Evolutionary conservation across 2,329 filamentous ascomycete species (phyloP), one percentile per base, ranked within the genome.

Genomic region (Lachnellula arida): DNA sequence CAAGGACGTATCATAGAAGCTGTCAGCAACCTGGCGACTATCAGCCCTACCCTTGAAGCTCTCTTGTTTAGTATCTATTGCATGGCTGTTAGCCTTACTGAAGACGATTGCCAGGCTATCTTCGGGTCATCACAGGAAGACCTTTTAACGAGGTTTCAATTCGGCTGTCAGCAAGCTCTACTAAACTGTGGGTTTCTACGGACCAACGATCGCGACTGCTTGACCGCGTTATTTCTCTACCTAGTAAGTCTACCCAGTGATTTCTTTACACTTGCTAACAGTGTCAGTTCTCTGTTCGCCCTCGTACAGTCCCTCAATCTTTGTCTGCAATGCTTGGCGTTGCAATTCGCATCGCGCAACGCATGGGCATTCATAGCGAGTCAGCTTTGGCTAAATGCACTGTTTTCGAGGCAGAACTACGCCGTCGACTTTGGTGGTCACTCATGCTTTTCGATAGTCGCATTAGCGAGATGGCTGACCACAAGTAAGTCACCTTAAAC

Each of bases 361-460:
- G 85, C 4, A 80, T 90, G 72, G 85, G 85, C 4, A 75, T 89
- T n/a, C 83, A 89, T 60, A 78, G 76, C 40, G 86, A 90, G 65
- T 76, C 80, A 1, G 74, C 73, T 1, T 75, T 81, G 63, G 68
- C 59, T 63, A 71, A 67, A 63, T 68, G 61, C 35, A 60, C 66
- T 71, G 3, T 79, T 75, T 88, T 84, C 53, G 86, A 90, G 64
- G 79, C 82, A 3, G 87, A 90, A 71, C 80, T 88, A 70, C 80
- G 86, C n/a, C 80, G 87, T 49, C 78, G 87, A 39, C 73, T 91
- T 1, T 90, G 86, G 87, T 91, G 86, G 86, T 81, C 84, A 34
- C 75, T 91, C 15, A 77, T 86, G 14, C 75, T 82, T 25, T 86
- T 89, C 61, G 88, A 91, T 68, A 77, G 80, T 57, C 84, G 87